Percentiles rank a stretch among this genome's conserved stretches.
These are phyloP conservation scores for Cadophora malorum DNA, from an alignment of 2,329 filamentous ascomycete genomes.

Conservation along the genomic window DNA sequence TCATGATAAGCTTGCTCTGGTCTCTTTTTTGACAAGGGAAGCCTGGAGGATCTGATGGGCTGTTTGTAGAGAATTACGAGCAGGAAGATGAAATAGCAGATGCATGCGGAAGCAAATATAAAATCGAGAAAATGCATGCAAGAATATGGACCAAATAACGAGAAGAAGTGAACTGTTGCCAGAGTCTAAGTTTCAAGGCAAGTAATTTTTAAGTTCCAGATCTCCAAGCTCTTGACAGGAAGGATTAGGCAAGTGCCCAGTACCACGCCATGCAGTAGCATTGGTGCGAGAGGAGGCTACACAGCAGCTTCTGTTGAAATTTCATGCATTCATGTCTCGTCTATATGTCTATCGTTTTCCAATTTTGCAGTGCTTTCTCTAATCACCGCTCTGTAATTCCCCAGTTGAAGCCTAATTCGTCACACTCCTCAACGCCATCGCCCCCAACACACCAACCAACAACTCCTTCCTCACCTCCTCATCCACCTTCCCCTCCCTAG, in stretches of 20 bases:
- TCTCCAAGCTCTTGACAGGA: no score
- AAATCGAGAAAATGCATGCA: no score
- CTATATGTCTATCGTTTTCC: not conserved
- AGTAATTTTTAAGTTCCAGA: no score
- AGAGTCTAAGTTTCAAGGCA: no score
- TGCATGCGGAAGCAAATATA: no score
- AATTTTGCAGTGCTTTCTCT: not conserved
- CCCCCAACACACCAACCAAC: conserved; percentile 73
- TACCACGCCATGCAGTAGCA: not conserved
- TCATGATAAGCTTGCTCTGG: no score
- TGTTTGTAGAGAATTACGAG: no score
- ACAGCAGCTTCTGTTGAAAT: not conserved
- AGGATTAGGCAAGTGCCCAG: not conserved
- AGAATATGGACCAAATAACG: no score
- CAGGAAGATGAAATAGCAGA: no score
- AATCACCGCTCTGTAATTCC: not conserved
- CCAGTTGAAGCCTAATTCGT: conserved; percentile 39
- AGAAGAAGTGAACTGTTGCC: no score
- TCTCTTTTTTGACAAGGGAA: no score
- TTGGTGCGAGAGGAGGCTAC: not conserved
- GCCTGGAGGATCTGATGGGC: no score
- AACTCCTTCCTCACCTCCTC: conserved; percentile 58
- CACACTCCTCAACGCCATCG: conserved; percentile 76
- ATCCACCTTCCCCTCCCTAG: not conserved
- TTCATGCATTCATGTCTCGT: not conserved